Evolutionary conservation across 257 asterid species (phyloP), one percentile per base, ranked within the genome.

Genomic region (Forsythia suspensa): DNA sequence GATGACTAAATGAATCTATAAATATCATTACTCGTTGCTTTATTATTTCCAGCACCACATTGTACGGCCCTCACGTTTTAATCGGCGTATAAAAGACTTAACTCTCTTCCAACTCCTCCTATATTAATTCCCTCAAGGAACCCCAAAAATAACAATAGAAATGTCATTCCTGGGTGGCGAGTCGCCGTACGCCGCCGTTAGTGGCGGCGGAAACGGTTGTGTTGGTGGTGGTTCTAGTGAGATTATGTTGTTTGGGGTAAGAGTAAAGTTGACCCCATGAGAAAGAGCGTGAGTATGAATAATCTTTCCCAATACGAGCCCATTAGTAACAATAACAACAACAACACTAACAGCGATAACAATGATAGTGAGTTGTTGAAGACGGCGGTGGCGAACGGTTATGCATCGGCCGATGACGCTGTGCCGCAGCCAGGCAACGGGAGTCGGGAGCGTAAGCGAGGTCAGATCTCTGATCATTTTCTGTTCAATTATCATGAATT

Each of bases 401-500:
- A 94, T 72, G 97, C 92, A 36, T 89, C 98, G 59, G 97, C 97
- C 37, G 94, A 86, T 44, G 98, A 94, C 29, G 96, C 92, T 66
- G 82, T 82, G 67, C 86, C 86, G 15, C 90, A 72, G 37, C 91
- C 83, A 16, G 63, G 90, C 46, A 86, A 75, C 84, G 86, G 85
- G n/a, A 82, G 72, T 55, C 92, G 97, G 70, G 97, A 90, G 89
- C 98, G 98, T 43, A 94, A 94, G 84, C 88, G 97, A 92, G 98
- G 98, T 92, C 63, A 81, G 90, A 89, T 88, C 91, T 82, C 74
- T 13, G 38, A 21, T 85, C 81, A 43, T 24, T 44, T 57, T 15
- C 38, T 67, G 2, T 29, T 37, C 61, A 70, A 16, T 40, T 51
- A 20, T 12, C 34, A 8, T 75, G 71, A 43, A 0, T 57, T 70